A percentile compares a stretch with the other conserved stretches of the same genome.
Evolutionary conservation across 352 stramenopile genomes (phyloP).

Genomic region (Phytophthora boehmeriae): DNA sequence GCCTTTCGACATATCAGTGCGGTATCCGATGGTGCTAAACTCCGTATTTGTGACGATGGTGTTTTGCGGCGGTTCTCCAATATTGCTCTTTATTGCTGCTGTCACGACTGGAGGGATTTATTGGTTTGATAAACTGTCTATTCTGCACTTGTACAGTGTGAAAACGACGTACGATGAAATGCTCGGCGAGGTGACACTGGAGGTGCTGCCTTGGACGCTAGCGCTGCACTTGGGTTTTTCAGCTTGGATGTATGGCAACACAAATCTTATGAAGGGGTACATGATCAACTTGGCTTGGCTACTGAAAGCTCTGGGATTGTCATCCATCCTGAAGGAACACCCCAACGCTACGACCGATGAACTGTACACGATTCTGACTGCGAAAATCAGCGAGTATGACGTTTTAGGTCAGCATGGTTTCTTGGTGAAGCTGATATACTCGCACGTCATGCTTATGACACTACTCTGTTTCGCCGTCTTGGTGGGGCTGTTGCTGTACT

Average conservation of each 20-base stretch:
- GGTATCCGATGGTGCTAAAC: conserved; percentile 69
- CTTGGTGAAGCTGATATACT: conserved; percentile 52
- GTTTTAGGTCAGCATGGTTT: conserved; percentile 39
- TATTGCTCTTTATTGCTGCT: conserved; percentile 52
- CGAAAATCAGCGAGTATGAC: conserved; percentile 34
- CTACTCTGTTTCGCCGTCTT: conserved; percentile 42
- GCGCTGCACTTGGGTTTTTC: conserved; percentile 58
- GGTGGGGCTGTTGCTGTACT: conserved; percentile 42
- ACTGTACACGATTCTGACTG: conserved; percentile 32
- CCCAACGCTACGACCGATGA: conserved; percentile 32
- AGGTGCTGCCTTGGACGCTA: conserved; percentile 49
- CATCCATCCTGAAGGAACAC: conserved; percentile 21
- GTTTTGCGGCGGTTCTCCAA: conserved; percentile 53
- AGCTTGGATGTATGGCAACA: conserved; percentile 59
- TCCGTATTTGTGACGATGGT: conserved; percentile 66
- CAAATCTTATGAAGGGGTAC: conserved; percentile 38
- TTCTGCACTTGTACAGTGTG: conserved; percentile 56
- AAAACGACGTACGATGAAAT: conserved; percentile 54
- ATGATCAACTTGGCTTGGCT: conserved; percentile 44
- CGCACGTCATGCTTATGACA: conserved; percentile 57
- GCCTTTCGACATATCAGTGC: conserved; percentile 51
- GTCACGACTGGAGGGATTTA: conserved; percentile 39
- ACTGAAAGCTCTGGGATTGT: conserved; percentile 31
- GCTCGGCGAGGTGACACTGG: conserved; percentile 42
- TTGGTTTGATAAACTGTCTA: conserved; percentile 60